Base-by-base conservation (phyloP, 495 filamentous ascomycete species). In the Xylaria nigripes region DNA sequence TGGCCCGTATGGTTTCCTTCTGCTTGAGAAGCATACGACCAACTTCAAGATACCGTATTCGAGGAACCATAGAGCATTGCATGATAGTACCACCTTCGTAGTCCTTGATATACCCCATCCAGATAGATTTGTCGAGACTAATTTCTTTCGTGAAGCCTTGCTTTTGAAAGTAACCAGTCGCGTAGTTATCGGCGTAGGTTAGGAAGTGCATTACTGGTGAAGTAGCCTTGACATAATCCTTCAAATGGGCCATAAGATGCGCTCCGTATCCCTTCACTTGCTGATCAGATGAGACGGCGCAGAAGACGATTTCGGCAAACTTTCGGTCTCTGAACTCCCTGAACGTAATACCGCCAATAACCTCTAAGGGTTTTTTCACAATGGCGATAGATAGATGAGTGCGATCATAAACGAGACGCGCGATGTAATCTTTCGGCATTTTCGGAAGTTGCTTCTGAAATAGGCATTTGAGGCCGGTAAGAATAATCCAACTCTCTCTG, bases 51-150 rank as follows among this genome's bases (percentile, higher is more conserved):
- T 89, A 89, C 36, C 86, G 82, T 51, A 89, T 86, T 57, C 77
- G 81, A 6, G 86, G 86, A 32, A 90, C 74, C 86, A 90, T 90
- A 32, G 82, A 81, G 63, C 86, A 90, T 62, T 90, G 86, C 86
- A 90, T 90, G 58, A 90, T 86, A 0, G 86, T 90, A 41, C 86
- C 86, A 24, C 86, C 86, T 69, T 90, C 86, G 62, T 90, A 90
- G 66, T 90, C 86, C 66, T 90, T 90, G 62, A 90, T 90, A 61
- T 89, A 90, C 24, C 86, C 86, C 86, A 89, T 90, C 86, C 86
- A 90, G 46, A 83, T 80, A 21, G 81, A 76, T 58, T 79, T 83
- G 47, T 88, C 86, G 3, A 90, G 79, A 6, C 82, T 88, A 49
- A 90, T 89, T 48, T 90, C 85, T 61, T 90, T 90, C 0, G 86